These are phyloP conservation scores for Penstemon newberryi DNA, from an alignment of 257 asterid species.

Conservation along the genomic window DNA sequence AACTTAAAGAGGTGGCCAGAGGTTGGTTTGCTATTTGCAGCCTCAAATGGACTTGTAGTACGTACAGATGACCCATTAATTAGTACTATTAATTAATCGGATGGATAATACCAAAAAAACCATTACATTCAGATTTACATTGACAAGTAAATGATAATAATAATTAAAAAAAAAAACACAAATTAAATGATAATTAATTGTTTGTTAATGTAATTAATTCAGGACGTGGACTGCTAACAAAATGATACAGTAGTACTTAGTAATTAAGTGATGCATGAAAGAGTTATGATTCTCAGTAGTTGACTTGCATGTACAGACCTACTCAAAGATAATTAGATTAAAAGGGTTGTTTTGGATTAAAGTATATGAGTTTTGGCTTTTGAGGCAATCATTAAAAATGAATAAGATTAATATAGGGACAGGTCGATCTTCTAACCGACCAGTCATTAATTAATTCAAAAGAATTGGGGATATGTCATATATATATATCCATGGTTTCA, in stretches of 20 bases:
- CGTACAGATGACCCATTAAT: neutral
- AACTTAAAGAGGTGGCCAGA: neutral
- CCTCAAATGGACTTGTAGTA: neutral
- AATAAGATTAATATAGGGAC: too few species aligned
- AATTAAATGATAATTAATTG: neutral
- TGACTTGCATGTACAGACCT: neutral
- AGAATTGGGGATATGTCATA: too few species aligned
- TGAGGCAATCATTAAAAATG: too few species aligned
- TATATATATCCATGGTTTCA: too few species aligned
- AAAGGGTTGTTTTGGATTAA: neutral
- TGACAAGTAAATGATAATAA: too few species aligned
- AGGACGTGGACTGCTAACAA: constrained; percentile 29
- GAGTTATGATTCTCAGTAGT: constrained; percentile 10
- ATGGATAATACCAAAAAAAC: too few species aligned
- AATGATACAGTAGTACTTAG: neutral
- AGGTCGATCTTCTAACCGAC: too few species aligned
- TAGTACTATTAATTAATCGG: too few species aligned
- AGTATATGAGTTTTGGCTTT: neutral
- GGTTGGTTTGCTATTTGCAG: constrained; percentile 17
- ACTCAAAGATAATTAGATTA: neutral
- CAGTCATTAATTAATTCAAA: too few species aligned
- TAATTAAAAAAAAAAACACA: too few species aligned
- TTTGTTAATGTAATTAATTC: constrained; percentile 19
- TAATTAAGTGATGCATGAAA: constrained; percentile 24
- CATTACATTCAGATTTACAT: too few species aligned